Conservation (phyloP, 1,284 basidiomycete species). For the Anthracocystis walkeri region DNA sequence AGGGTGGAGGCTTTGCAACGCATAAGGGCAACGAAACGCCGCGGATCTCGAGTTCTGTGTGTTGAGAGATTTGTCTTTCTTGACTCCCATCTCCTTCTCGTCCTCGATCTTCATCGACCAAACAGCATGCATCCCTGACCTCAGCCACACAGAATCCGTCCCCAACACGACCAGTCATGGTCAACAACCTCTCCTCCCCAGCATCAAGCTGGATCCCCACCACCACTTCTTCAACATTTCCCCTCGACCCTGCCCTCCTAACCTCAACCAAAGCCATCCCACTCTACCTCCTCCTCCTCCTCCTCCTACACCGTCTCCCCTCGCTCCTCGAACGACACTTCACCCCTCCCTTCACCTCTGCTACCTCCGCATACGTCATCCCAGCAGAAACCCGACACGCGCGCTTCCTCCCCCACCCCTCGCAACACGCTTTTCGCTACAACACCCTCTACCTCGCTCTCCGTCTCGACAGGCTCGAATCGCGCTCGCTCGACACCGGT, state of each 20-base stretch:
- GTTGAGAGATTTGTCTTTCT: no score
- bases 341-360: background rate
- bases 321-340: slow-evolving; percentile 25
- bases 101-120: no score
- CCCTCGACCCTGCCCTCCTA: background rate
- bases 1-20: no score
- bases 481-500: slow-evolving; percentile 72
- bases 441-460: slow-evolving; percentile 76
- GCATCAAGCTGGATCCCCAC: background rate
- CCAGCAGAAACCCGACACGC: slow-evolving; percentile 72
- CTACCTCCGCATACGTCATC: slow-evolving; percentile 36
- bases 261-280: slow-evolving; percentile 11
- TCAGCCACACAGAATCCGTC: background rate
- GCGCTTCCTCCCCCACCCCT: slow-evolving; percentile 74
- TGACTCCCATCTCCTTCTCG: no score
- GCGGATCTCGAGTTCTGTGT: no score
- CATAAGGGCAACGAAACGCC: no score
- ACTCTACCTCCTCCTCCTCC: slow-evolving; percentile 17
- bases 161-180: no score
- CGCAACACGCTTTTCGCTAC: slow-evolving; percentile 77
- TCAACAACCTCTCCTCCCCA: background rate
- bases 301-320: slow-evolving; percentile 11
- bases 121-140: background rate
- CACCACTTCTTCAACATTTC: background rate
- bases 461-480: slow-evolving; percentile 76